Conservation (phyloP, 2,329 filamentous ascomycete species). For the Ophiosphaerella korrae region DNA sequence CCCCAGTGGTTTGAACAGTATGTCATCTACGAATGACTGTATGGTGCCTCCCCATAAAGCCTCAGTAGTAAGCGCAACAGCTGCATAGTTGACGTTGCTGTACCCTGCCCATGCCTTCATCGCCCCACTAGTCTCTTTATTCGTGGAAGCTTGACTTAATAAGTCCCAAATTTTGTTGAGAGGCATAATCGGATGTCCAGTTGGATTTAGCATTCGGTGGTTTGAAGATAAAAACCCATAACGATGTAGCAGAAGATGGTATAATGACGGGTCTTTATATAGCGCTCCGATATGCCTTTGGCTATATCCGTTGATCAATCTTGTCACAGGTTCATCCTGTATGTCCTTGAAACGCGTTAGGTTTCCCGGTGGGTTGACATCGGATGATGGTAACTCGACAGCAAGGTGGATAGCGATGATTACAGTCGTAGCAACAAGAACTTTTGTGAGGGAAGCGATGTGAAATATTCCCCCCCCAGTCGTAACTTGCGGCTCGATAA, state of each 20-base stretch:
- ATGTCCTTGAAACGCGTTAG: not conserved
- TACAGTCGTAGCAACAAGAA: conserved; percentile 8
- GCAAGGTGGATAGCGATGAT: not conserved
- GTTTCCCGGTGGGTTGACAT: not conserved
- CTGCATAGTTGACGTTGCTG: conserved; percentile 9
- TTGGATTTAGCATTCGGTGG: conserved; percentile 1
- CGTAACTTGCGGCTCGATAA: not conserved
- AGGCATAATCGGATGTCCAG: not conserved
- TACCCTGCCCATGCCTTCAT: not conserved
- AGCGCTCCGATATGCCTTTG: not conserved
- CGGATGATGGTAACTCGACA: not conserved
- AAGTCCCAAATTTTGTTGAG: no score
- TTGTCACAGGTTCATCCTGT: not conserved
- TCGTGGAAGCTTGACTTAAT: not conserved
- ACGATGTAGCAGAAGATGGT: conserved; percentile 5
- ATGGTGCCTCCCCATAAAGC: conserved; percentile 4
- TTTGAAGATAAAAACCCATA: not conserved
- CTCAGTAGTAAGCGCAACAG: conserved; percentile 4
- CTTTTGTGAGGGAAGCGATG: conserved; percentile 11
- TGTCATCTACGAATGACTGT: conserved; percentile 2
- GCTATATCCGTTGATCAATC: not conserved
- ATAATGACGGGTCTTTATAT: conserved; percentile 1
- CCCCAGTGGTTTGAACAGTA: conserved; percentile 2
- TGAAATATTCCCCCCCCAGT: conserved; percentile 1
- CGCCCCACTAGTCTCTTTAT: not conserved